Percentiles rank a stretch among this genome's conserved stretches.
phyloP scores from a whole-genome alignment of 2,329 filamentous ascomycete genomes.

The Pyrenochaeta sp. region DNA sequence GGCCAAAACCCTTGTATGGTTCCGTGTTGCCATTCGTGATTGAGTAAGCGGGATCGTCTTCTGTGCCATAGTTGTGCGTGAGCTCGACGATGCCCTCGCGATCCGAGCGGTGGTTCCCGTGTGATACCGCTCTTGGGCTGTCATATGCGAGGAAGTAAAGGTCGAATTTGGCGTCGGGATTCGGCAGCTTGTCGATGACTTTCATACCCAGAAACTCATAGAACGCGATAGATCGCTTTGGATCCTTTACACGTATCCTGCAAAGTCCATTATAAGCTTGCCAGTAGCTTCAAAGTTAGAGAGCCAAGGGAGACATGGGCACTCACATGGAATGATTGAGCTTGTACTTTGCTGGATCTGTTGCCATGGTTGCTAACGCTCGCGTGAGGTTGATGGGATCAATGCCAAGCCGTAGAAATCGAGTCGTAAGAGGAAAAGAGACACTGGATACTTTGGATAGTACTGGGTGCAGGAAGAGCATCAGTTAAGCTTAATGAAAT shows the following conservation, averaged over 20 bases:
- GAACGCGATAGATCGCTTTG: constrained; percentile 83
- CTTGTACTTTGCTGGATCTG: constrained; percentile 70
- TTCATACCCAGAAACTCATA: constrained; percentile 93
- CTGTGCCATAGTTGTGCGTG: constrained; percentile 85
- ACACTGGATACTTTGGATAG: constrained; percentile 12
- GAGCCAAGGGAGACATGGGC: constrained; percentile 18
- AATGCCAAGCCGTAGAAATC: constrained; percentile 12
- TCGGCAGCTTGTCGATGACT: constrained; percentile 79
- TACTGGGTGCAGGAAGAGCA: constrained; percentile 32
- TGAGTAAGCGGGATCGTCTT: constrained; percentile 81
- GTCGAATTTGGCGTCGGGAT: constrained; percentile 90
- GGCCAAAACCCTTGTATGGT: constrained; percentile 83
- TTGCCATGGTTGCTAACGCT: constrained; percentile 60
- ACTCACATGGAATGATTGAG: constrained; percentile 66
- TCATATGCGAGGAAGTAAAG: constrained; percentile 96
- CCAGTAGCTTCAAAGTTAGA: constrained; percentile 7
- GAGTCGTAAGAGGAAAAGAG: constrained; percentile 11
- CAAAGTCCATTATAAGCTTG: constrained; percentile 9
- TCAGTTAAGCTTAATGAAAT: constrained; percentile 21
- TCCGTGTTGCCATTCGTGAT: constrained; percentile 92
- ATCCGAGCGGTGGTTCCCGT: constrained; percentile 78
- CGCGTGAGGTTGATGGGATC: constrained; percentile 21
- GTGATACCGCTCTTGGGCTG: constrained; percentile 75
- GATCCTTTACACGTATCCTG: constrained; percentile 88
- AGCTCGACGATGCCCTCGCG: constrained; percentile 92